phyloP scores from a whole-genome alignment of 176 grass and related monocot genomes.

The Leersia perrieri region DNA sequence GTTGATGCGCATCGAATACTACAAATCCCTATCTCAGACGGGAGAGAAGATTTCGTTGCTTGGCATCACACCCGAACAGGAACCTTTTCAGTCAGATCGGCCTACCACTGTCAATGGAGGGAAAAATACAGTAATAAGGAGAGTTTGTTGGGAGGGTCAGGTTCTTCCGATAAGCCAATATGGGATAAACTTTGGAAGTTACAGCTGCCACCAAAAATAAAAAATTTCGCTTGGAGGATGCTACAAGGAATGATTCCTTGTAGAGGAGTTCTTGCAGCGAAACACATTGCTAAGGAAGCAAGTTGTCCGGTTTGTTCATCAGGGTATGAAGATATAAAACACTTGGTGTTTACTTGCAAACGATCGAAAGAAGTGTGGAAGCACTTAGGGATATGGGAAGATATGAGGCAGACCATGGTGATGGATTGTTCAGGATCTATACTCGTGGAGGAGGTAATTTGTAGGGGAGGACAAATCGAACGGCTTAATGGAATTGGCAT shows the following conservation, averaged over 20 bases:
- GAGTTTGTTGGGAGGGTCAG: fast-evolving
- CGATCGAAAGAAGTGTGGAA: too few species aligned
- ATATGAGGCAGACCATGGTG: neutral
- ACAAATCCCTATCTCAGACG: neutral
- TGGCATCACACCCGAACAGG: neutral
- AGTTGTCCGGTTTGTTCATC: too few species aligned
- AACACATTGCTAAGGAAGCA: neutral
- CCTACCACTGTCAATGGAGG: neutral
- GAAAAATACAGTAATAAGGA: neutral
- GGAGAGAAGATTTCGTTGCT: neutral
- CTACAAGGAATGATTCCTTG: neutral
- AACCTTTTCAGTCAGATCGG: neutral
- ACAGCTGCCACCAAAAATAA: neutral
- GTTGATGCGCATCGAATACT: neutral
- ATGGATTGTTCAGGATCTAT: neutral
- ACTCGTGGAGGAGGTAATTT: neutral
- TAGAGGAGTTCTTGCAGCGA: neutral
- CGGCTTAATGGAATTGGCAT: neutral
- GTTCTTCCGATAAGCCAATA: neutral
- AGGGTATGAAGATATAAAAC: too few species aligned
- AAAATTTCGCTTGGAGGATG: neutral
- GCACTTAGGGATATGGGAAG: neutral
- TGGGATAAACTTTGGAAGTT: neutral
- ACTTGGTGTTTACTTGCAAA: too few species aligned
- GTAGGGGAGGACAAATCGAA: neutral